phyloP scores from a whole-genome alignment of 2,329 filamentous ascomycete species.

The Stenocarpella maydis region DNA sequence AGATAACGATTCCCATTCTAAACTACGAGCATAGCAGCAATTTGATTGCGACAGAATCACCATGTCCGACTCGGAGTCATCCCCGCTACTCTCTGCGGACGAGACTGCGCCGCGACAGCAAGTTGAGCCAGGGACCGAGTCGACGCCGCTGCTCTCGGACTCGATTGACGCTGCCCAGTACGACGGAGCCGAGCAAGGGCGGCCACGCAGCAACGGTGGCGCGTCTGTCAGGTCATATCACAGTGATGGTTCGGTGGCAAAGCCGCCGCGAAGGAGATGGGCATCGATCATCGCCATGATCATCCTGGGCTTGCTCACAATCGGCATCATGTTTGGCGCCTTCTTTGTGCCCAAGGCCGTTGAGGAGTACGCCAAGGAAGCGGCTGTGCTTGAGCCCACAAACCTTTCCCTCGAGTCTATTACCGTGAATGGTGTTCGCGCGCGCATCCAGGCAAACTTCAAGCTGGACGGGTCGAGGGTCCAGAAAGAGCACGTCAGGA shows the following conservation, averaged over 20 bases:
- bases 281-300: conserved; percentile 79
- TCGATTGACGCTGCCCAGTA: conserved; percentile 49
- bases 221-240: conserved; percentile 43
- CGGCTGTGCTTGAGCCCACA: conserved; percentile 82
- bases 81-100: conserved; percentile 53
- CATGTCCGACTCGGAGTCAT: conserved; percentile 57
- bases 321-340: conserved; percentile 77
- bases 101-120: conserved; percentile 40
- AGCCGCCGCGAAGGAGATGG: conserved; percentile 67
- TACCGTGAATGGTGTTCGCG: conserved; percentile 78
- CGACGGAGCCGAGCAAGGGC: conserved; percentile 48
- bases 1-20: background rate
- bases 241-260: conserved; percentile 41
- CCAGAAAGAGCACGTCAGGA: conserved; percentile 72
- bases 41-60: background rate
- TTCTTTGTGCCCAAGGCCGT: conserved; percentile 84
- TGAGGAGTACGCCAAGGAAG: conserved; percentile 86
- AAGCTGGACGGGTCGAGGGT: conserved; percentile 82
- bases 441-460: conserved; percentile 84
- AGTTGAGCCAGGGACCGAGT: conserved; percentile 48
- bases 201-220: conserved; percentile 41
- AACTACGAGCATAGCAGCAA: conserved; percentile 1
- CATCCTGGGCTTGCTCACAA: conserved; percentile 67
- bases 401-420: conserved; percentile 87
- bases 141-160: conserved; percentile 60